Percentiles rank a stretch among this genome's conserved stretches.
Evolutionary conservation across 1,284 basidiomycete species (phyloP).

Genomic region (Apiotrichum montevideense): DNA sequence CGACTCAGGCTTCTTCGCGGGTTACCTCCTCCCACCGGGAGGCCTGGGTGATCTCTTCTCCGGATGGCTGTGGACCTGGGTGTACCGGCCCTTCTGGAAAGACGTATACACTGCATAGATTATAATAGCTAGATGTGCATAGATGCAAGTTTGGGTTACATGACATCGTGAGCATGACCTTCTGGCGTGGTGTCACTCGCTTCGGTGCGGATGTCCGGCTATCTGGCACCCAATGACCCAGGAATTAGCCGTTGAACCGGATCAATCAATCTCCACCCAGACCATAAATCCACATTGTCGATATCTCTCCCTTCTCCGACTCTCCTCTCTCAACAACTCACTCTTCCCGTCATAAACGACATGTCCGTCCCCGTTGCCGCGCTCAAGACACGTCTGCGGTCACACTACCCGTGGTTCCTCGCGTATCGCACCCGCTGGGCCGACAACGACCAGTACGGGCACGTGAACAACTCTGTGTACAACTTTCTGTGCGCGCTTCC

Average conservation of each 20-base stretch:
- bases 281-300: neutral
- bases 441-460: constrained; percentile 19
- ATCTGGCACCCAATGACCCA: too few relatives aligned
- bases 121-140: too few relatives aligned
- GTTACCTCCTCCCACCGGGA: neutral
- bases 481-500: constrained; percentile 13
- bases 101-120: too few relatives aligned
- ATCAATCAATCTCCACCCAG: too few relatives aligned
- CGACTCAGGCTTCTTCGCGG: constrained; percentile 10
- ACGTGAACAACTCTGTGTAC: constrained; percentile 18
- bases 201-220: too few relatives aligned
- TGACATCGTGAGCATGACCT: too few relatives aligned
- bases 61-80: neutral
- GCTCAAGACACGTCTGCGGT: constrained; percentile 9
- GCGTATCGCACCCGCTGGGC: constrained; percentile 16
- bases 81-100: too few relatives aligned
- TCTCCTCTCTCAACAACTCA: neutral
- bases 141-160: too few relatives aligned
- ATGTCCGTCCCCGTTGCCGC: constrained; percentile 6
- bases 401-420: constrained; percentile 12
- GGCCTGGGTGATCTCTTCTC: neutral
- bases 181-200: too few relatives aligned
- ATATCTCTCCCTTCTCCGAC: neutral
- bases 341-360: neutral
- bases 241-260: neutral